Evolutionary conservation across 2,329 filamentous ascomycete species (phyloP), one percentile per base, ranked within the genome.

Genomic region (Magnaporthales sp.): DNA sequence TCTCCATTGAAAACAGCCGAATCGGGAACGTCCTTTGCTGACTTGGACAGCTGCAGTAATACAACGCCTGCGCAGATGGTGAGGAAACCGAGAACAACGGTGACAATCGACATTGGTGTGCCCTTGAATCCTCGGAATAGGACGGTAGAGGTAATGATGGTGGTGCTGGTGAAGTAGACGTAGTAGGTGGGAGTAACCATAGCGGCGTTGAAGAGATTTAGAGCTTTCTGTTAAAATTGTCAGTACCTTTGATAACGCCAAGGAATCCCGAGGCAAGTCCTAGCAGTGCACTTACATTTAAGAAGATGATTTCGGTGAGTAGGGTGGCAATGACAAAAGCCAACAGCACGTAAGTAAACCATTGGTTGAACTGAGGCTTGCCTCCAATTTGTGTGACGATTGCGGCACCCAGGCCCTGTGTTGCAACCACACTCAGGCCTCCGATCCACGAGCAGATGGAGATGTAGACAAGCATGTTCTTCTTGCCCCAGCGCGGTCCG

Each of bases 181-280:
- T 99, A 99, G 80, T 99, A 99, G 2, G 95, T 99, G 0, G 95
- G 95, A 0, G 95, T 99, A 68, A 99, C 95, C 70, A 99, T 85
- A 8, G 95, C 94, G 51, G 95, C 95, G 74, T 99, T 98, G 83
- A 94, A 98, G 64, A 99, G 79, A 74, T 99, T 98, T 67, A 98
- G 84, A 6, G 95, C 95, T 97, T 99, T 99, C 93, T 98, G 78
- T 67, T n/a, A 58, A 77, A 68, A 70, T 67, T 31, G 38, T n/a
- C 54, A 62, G 13, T 11, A 29, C 30, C 19, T 8, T 2, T n/a
- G n/a, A n/a, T n/a, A n/a, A n/a, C n/a, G n/a, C n/a, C n/a, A n/a
- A n/a, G n/a, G n/a, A n/a, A n/a, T n/a, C 11, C 6, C 11, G 22
- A 11, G 8, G 62, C 3, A 9, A 24, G 9, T 19, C 4, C 26